A percentile compares a stretch with the other conserved stretches of the same genome.
Conservation (phyloP, 1,284 basidiomycete species). For the Marasmius tenuissimus region DNA sequence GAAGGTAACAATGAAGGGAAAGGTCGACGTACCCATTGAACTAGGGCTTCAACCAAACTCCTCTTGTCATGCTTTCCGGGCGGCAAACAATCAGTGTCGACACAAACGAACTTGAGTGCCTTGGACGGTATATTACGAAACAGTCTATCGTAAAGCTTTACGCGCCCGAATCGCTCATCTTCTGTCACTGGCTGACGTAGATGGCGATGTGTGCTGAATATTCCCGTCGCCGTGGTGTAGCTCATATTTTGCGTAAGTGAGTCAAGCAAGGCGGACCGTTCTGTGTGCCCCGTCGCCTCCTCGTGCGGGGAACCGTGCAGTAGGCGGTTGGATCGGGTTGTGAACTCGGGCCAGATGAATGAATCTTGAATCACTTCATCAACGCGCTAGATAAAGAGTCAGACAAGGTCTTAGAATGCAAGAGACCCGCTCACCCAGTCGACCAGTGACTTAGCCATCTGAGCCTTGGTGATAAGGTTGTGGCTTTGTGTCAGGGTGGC, state of each 20-base stretch:
- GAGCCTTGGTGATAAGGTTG: too few species aligned
- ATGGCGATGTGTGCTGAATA: slow-evolving; percentile 5
- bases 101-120: slow-evolving; percentile 4
- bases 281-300: background rate
- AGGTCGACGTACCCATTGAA: slow-evolving; percentile 5
- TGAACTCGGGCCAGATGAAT: background rate
- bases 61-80: background rate
- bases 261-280: background rate
- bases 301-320: background rate
- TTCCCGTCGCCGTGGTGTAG: slow-evolving; percentile 2
- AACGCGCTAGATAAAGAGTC: background rate
- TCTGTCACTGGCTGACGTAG: slow-evolving; percentile 4
- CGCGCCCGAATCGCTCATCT: too few species aligned
- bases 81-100: slow-evolving; percentile 4
- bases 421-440: background rate
- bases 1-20: background rate
- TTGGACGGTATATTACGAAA: background rate
- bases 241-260: slow-evolving; percentile 2
- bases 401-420: background rate
- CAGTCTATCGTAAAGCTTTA: background rate
- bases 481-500: too few species aligned
- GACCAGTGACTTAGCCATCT: background rate
- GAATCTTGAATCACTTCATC: background rate
- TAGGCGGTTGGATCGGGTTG: background rate
- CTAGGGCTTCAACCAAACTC: background rate